Evolutionary conservation across 2,329 filamentous ascomycete genomes (phyloP).

Genomic region (Paecilomyces variotii): DNA sequence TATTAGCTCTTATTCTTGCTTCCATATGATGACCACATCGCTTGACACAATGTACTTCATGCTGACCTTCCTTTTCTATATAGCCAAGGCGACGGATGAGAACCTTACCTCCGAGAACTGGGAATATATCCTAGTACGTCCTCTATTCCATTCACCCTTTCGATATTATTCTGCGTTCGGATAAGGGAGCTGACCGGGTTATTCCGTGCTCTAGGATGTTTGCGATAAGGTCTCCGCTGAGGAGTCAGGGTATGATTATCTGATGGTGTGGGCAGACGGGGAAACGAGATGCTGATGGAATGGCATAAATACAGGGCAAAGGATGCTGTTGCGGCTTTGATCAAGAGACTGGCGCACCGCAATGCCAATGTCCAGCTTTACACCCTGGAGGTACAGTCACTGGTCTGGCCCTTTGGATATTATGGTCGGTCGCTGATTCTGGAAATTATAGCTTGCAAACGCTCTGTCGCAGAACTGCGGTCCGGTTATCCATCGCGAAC

Average conservation of each 20-base stretch:
- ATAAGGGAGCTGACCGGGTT: neutral
- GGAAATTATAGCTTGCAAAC: constrained; percentile 61
- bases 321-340: constrained; percentile 81
- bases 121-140: constrained; percentile 58
- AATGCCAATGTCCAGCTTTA: constrained; percentile 96
- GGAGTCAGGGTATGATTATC: constrained; percentile 37
- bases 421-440: neutral
- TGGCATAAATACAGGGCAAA: constrained; percentile 47
- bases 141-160: neutral
- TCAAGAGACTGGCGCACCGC: constrained; percentile 83
- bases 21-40: neutral
- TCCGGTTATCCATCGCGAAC: constrained; percentile 74
- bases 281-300: constrained; percentile 4
- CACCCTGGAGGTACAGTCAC: constrained; percentile 63
- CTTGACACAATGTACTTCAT: neutral
- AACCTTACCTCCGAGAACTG: constrained; percentile 84
- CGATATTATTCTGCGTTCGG: neutral
- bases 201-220: constrained; percentile 43
- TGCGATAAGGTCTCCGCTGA: constrained; percentile 50
- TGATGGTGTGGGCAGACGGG: neutral
- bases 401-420: neutral
- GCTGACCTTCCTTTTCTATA: constrained; percentile 19
- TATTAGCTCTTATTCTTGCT: neutral
- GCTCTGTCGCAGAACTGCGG: constrained; percentile 89
- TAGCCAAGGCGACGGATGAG: constrained; percentile 87